Base-by-base conservation (phyloP, 305 asterid species). In the Stenogyne calaminthoides region DNA sequence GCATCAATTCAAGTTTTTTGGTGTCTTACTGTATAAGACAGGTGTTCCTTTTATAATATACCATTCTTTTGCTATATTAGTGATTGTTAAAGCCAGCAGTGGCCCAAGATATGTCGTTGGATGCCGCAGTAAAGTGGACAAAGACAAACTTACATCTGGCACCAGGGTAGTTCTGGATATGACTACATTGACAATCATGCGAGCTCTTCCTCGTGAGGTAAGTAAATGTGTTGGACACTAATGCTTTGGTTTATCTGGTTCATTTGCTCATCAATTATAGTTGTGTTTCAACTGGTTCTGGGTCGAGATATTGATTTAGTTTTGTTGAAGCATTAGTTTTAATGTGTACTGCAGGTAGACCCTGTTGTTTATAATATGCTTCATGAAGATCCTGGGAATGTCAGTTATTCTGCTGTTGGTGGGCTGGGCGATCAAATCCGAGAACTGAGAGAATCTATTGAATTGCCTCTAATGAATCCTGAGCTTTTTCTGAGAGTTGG, bases 41-140 rank as follows among this genome's bases (percentile, higher is more conserved):
- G n/a, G n/a, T n/a, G n/a, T n/a, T n/a, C n/a, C n/a, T n/a, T n/a
- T n/a, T 40, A 22, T 56, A 16, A 18, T 40, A 16, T 25, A 2
- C 60, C 5, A 4, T 55, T 55, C 1, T 27, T 74, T 64, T 42
- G 20, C 42, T 11, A 7, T 44, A 42, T 44, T 52, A 94, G 99
- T 94, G 92, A 95, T 92, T 57, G 98, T 92, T 67, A 95, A 95
- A 87, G 98, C 98, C 44, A 92, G 98, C 84, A 95, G 98, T 51
- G 99, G 99, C 61, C 99, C 98, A 7, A 86, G 99, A 85, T 92
- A 95, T 75, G 99, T 95, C 64, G 99, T 92, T 64, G 99, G 98
- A 9, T 95, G 99, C 82, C 98, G 98, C 77, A 95, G 73, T 80
- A 95, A 92, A 89, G 98, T 95, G 70, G 98, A 92, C 87, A 92